A percentile compares a stretch with the other conserved stretches of the same genome.
phyloP scores from a whole-genome alignment of 257 asterid species.

The Fraxinus anomala region DNA sequence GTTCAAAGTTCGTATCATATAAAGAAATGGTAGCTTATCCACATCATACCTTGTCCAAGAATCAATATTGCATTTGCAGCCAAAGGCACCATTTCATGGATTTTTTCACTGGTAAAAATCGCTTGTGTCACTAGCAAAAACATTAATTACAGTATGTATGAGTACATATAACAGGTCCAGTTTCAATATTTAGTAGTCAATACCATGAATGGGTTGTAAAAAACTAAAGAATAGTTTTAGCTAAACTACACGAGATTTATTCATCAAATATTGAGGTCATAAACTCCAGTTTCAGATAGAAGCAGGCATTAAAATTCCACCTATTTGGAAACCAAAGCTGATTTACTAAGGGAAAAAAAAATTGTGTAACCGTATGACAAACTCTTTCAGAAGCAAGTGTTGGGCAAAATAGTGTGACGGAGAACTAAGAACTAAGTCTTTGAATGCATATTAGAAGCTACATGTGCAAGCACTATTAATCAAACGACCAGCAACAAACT shows the following conservation, averaged over 20 bases:
- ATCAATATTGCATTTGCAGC: constrained; percentile 62
- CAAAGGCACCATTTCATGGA: constrained; percentile 67
- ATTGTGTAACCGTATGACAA: neutral
- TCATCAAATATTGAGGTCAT: neutral
- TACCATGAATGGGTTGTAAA: neutral
- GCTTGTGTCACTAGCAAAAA: constrained; percentile 55
- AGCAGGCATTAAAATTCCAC: neutral
- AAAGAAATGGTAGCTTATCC: constrained; percentile 5
- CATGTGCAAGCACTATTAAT: neutral
- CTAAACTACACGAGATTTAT: neutral
- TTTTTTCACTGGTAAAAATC: constrained; percentile 72
- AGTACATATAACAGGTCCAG: constrained; percentile 18
- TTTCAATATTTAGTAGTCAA: neutral
- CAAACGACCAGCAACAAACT: neutral
- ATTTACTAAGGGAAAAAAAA: neutral
- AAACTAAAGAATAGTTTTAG: neutral
- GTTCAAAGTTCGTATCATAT: neutral
- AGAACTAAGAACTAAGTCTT: neutral
- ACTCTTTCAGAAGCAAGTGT: neutral
- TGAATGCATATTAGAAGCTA: neutral
- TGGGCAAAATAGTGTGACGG: neutral
- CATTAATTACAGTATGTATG: constrained; percentile 13
- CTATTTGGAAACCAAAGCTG: neutral
- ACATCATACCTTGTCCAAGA: constrained; percentile 76
- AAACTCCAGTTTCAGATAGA: neutral